phyloP scores from a whole-genome alignment of 116 monocot species.

The Zostera marina region DNA sequence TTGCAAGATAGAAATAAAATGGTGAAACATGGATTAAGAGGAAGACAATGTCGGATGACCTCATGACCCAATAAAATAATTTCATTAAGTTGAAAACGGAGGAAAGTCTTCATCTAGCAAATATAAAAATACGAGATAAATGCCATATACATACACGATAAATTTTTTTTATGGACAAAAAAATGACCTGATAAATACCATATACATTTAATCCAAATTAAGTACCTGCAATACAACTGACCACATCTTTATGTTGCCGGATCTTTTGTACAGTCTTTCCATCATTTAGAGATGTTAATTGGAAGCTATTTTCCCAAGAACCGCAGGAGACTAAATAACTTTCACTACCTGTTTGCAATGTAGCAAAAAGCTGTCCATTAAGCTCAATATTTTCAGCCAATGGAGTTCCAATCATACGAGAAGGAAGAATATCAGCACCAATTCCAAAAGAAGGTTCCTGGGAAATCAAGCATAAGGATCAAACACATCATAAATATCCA shows the following conservation, averaged over 20 bases:
- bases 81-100: too few species aligned
- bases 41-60: too few species aligned
- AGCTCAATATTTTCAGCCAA: conserved; percentile 67
- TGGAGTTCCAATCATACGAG: conserved; percentile 63
- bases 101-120: too few species aligned
- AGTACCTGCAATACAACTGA: conserved; percentile 94
- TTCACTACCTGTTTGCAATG: conserved; percentile 54
- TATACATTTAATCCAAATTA: background rate
- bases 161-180: too few species aligned
- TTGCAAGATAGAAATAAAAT: too few species aligned
- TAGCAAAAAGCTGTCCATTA: conserved; percentile 58
- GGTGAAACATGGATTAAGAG: too few species aligned
- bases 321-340: conserved; percentile 82
- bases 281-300: conserved; percentile 76
- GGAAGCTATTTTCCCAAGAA: conserved; percentile 97
- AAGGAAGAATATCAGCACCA: conserved; percentile 61
- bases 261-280: conserved; percentile 79
- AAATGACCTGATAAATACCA: background rate
- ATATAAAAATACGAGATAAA: too few species aligned
- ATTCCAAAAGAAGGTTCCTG: conserved; percentile 97
- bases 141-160: too few species aligned
- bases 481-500: conserved; percentile 1
- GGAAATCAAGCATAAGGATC: background rate
- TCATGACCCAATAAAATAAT: too few species aligned
- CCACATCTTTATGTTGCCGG: conserved; percentile 90